A percentile compares a stretch with the other conserved stretches of the same genome.
Conservation (phyloP, 352 stramenopile species). For the Phytopythium mirpurense region DNA sequence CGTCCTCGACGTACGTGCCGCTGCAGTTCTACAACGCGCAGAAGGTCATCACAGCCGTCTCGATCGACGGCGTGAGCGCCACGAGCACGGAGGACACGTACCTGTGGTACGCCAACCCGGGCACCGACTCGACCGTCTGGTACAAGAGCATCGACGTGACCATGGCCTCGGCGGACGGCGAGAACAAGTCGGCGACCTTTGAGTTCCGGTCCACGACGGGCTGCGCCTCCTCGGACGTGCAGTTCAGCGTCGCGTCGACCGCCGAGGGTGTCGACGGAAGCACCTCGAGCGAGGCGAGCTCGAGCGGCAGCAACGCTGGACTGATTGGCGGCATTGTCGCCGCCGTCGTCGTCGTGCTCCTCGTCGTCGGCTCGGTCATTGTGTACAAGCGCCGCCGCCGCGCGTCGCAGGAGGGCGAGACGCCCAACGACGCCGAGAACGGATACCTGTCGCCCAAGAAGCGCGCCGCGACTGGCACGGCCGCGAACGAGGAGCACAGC, state of each 20-base stretch:
- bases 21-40: slow-evolving; percentile 81
- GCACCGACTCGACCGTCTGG: slow-evolving; percentile 38
- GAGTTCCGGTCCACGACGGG: slow-evolving; percentile 45
- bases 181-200: slow-evolving; percentile 54
- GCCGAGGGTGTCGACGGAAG: slow-evolving; percentile 31
- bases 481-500: slow-evolving; percentile 25
- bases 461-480: slow-evolving; percentile 12
- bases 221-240: slow-evolving; percentile 55
- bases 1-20: slow-evolving; percentile 71
- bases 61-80: slow-evolving; percentile 48
- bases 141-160: slow-evolving; percentile 60
- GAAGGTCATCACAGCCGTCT: slow-evolving; percentile 56
- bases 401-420: slow-evolving; percentile 24
- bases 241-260: slow-evolving; percentile 63
- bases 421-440: slow-evolving; percentile 41
- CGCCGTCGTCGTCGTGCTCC: slow-evolving; percentile 35
- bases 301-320: slow-evolving; percentile 13
- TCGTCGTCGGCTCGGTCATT: slow-evolving; percentile 69
- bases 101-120: slow-evolving; percentile 53
- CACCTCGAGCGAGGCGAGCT: slow-evolving; percentile 6
- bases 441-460: slow-evolving; percentile 63
- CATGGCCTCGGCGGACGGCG: slow-evolving; percentile 44
- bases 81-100: slow-evolving; percentile 49
- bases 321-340: slow-evolving; percentile 38
- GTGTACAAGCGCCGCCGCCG: slow-evolving; percentile 54